Evolutionary conservation across 1,139 yeast species (phyloP), one percentile per base, ranked within the genome.

Genomic region (Suhomyces maxii): DNA sequence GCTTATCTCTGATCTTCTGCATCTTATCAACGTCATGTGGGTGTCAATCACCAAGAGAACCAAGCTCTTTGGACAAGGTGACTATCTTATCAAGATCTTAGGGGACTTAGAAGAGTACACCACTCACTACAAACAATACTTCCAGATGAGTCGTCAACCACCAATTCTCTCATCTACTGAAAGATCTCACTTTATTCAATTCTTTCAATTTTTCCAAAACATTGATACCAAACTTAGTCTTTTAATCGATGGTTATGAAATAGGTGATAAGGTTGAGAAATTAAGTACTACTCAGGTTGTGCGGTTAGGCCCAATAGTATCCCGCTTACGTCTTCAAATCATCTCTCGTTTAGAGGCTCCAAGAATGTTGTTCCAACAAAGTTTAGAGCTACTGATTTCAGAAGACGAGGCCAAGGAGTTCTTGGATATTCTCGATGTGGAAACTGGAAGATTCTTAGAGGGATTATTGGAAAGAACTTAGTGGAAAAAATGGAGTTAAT

Each of bases 101-200:
- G 88, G 86, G 39, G 91, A 85, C 53, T 61, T 85, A 43, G 80
- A 83, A 41, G 93, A 86, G 53, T 86, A 79, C 54, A 48, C 80
- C 26, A 70, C 65, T 26, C 80, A 77, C 57, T 82, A 79, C 50
- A 57, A 62, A 1, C 44, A 48, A 25, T 44, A 47, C 7, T 52
- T 53, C 30, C 41, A 41, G 14, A 37, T 55, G n/a, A 36, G 43
- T 11, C 37, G 39, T 3, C 32, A 11, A 7, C 25, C 43, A 2
- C 56, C 55, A 1, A 34, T 53, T 2, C 12, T 54, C 9, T 39
- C 52, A 2, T 25, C 44, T 2, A 30, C 25, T 3, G 58, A 59
- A 37, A 48, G 51, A 26, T 52, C 53, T 25, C 53, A 57, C 14
- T 44, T 69, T 14, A 51, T 58, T 26, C 52, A 61, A 39, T 61